These are phyloP conservation scores for Annulohypoxylon maeteangense DNA, from an alignment of 495 filamentous ascomycete species.

Conservation along the genomic window DNA sequence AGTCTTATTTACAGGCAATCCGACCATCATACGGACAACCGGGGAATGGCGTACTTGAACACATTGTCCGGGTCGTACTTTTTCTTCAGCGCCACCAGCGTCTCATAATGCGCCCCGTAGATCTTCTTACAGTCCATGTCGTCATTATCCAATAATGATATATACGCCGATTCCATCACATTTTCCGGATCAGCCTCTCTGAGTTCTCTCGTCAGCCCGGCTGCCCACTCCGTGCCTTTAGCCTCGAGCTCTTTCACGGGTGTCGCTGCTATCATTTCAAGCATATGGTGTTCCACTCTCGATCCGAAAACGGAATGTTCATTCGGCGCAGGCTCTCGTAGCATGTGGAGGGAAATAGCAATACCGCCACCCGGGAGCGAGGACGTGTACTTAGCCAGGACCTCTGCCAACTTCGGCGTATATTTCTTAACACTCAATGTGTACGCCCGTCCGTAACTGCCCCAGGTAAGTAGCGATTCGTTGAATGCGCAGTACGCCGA, in stretches of 20 bases:
- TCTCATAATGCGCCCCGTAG: neutral
- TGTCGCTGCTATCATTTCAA: neutral
- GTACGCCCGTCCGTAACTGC: neutral
- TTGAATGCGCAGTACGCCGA: neutral
- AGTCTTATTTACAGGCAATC: too few relatives aligned
- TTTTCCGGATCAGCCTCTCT: neutral
- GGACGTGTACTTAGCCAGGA: neutral
- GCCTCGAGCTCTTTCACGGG: neutral
- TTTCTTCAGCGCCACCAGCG: constrained; percentile 6
- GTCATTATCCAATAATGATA: neutral
- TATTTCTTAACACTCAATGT: constrained; percentile 7
- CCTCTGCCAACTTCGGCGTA: neutral
- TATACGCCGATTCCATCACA: neutral
- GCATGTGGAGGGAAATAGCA: neutral
- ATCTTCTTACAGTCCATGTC: neutral
- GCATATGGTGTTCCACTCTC: constrained; percentile 1
- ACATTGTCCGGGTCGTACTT: constrained; percentile 6
- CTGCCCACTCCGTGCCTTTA: neutral
- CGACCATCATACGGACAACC: neutral
- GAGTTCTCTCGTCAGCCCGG: neutral
- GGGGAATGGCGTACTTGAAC: constrained; percentile 1
- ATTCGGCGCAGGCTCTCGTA: neutral
- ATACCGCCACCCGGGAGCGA: neutral
- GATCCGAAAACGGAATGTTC: neutral
- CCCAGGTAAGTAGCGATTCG: constrained; percentile 4